Base-by-base conservation (phyloP, 2,329 filamentous ascomycete species). In the Leptodontidium sp. region DNA sequence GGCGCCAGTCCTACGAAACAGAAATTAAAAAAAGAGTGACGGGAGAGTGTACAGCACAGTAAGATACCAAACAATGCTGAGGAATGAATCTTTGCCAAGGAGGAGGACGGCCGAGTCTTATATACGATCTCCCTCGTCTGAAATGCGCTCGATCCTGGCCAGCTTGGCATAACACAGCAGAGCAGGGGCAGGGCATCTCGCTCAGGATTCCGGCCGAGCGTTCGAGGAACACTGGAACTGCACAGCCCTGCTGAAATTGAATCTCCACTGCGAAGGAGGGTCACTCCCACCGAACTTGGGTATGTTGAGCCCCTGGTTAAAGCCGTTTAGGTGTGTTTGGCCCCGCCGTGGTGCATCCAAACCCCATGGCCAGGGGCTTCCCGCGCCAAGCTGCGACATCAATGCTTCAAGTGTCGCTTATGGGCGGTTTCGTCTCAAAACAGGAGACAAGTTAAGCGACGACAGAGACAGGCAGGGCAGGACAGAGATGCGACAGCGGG, bases 371-470 rank as follows among this genome's bases (percentile, higher is more conserved):
- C 49, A 55, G 32, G 61, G 61, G 61, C 61, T 43, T 53, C 49
- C 61, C 47, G 61, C 49, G 35, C 47, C 49, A 64, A 53, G 67
- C 65, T 69, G 66, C 65, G 58, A 61, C 61, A 67, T 59, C 40
- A 63, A 64, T 71, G 70, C 70, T 71, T 71, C 70, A 71, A 32
- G 58, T 69, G 29, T 68, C 68, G 68, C 65, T 70, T 68, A 52
- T 43, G 32, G 49, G 61, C 49, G 24, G 69, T 71, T 67, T 71
- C 61, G 67, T 71, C 67, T 68, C 57, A 50, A 53, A 32, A 64
- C 61, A 64, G 29, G 61, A 43, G 61, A 52, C 24, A 38, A 43
- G n/a, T 9, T 24, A 57, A 9, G 14, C 11, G 15, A 29, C 47
- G 47, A 24, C 24, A 32, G 24, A 35, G 29, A 40, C 55, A 43